Base-by-base conservation (phyloP, 345 rosid species). In the Excoecaria cochinchinensis region DNA sequence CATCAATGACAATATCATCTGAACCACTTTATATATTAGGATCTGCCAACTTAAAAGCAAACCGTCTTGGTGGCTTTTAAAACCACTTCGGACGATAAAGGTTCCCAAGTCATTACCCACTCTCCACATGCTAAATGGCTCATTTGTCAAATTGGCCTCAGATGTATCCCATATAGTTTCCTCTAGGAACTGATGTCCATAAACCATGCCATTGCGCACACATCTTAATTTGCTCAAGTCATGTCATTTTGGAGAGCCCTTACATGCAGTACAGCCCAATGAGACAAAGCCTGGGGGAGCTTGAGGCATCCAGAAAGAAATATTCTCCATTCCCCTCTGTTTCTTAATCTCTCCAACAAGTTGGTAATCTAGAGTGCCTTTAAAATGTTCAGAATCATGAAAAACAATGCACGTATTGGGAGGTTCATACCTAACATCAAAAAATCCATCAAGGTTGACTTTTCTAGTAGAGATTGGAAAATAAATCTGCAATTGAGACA, bases 261-360 rank as follows among this genome's bases (percentile, higher is more conserved):
- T 91, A 77, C 86, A 86, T 74, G 93, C 97, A 70, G 93, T 76
- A 80, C 93, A 95, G 57, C 99, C 99, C 79, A 95, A 85, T 48
- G 99, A 86, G 84, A 95, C 93, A 83, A 89, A 95, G 38, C 99
- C 97, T 10, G 96, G 94, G 40, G 98, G 98, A 62, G 99, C 92
- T 83, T 86, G 93, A 78, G 97, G 99, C 89, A 93, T 86, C 96
- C 97, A 95, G 81, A 95, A 95, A 47, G 94, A 88, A 73, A 93
- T 86, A 81, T 74, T 87, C 58, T 93, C 98, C 83, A 90, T 81
- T 78, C 96, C 96, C 78, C 88, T 88, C 52, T 88, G 92, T 85
- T 86, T 93, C 87, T 93, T 95, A 69, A 93, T 85, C 46, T 90
- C 90, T 74, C 97, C 99, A 78, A 93, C 93, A 74, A 80, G 81